Conservation (phyloP, 306 rosid genomes). For the Abrus pulchellus region DNA sequence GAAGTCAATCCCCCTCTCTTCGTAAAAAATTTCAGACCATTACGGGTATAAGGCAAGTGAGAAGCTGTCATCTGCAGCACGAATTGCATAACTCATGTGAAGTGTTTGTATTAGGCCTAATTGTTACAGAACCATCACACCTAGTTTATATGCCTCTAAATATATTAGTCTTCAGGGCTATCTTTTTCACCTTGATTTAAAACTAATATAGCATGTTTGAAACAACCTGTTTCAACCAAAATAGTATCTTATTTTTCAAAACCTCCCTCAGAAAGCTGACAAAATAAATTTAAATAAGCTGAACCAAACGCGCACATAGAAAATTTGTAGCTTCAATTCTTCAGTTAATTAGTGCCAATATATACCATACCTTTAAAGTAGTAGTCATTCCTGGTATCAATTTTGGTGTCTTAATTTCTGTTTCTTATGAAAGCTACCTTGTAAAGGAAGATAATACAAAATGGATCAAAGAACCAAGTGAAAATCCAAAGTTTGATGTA, state of each 20-base stretch:
- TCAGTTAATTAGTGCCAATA: background rate
- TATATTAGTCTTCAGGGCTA: background rate
- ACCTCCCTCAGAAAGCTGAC: background rate
- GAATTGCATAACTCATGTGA: background rate
- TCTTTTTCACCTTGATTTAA: background rate
- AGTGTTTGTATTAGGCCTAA: conserved; percentile 12
- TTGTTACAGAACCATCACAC: conserved; percentile 23
- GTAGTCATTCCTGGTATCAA: background rate
- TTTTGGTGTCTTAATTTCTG: background rate
- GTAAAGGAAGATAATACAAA: background rate
- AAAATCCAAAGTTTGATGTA: background rate
- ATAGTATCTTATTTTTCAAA: too few species aligned
- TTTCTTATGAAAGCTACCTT: background rate
- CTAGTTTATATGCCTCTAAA: background rate
- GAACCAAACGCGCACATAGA: too few species aligned
- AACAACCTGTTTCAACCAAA: too few species aligned
- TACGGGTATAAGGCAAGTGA: conserved; percentile 88
- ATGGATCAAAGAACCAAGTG: background rate
- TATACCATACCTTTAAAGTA: conserved; percentile 6
- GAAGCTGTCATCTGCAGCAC: conserved; percentile 90
- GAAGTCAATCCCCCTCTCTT: conserved; percentile 84
- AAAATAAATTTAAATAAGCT: too few species aligned
- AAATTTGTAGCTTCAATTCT: too few species aligned
- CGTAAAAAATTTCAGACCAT: conserved; percentile 89
- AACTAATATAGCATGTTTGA: background rate